These are phyloP conservation scores for Coffea humblotiana DNA, from an alignment of 305 asterid species.

Conservation along the genomic window DNA sequence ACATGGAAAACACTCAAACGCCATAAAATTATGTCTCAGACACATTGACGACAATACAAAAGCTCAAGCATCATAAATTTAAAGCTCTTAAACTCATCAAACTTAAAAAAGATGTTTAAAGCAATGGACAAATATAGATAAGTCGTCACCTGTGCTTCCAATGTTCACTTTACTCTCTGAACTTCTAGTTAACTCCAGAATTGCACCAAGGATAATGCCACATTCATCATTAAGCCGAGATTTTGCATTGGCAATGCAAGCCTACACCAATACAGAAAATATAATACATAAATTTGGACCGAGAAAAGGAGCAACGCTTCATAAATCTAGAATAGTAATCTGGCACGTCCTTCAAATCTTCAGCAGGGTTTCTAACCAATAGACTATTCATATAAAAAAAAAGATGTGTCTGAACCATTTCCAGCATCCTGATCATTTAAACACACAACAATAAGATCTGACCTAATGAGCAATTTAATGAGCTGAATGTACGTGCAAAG, in stretches of 20 bases:
- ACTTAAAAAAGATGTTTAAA: neutral
- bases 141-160: conserved; percentile 57
- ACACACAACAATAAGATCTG: no score
- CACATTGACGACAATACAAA: no score
- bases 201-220: conserved; percentile 67
- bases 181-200: conserved; percentile 52
- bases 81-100: neutral
- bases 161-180: conserved; percentile 46
- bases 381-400: neutral
- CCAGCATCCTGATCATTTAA: no score
- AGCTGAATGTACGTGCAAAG: neutral
- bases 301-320: neutral
- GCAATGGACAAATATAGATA: conserved; percentile 14
- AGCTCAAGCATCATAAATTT: neutral
- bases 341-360: neutral
- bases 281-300: neutral
- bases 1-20: neutral
- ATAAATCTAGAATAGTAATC: neutral
- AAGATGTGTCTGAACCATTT: neutral
- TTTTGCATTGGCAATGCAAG: conserved; percentile 68
- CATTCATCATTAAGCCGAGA: conserved; percentile 54
- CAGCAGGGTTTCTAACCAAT: no score
- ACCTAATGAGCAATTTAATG: conserved; percentile 1
- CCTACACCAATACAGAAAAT: conserved; percentile 37
- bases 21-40: neutral